These are phyloP conservation scores for Aureobasidium sp. DNA, from an alignment of 2,329 filamentous ascomycete genomes.

Conservation along the genomic window DNA sequence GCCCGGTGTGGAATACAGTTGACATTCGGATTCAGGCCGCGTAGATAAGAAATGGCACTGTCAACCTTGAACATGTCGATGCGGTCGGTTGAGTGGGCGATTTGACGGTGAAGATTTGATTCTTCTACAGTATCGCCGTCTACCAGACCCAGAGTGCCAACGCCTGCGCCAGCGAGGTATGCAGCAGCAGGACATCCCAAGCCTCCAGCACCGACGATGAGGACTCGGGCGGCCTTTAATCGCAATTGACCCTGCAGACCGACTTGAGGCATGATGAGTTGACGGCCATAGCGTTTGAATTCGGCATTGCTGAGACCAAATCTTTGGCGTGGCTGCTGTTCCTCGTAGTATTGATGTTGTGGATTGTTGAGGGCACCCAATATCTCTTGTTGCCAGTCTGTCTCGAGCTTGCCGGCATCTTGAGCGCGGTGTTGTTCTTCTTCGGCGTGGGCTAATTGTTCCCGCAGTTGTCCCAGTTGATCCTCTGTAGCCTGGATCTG, in stretches of 20 bases:
- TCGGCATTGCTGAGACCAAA: slow-evolving; percentile 55
- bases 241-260: slow-evolving; percentile 70
- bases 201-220: slow-evolving; percentile 81
- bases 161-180: slow-evolving; percentile 85
- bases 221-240: slow-evolving; percentile 59
- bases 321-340: slow-evolving; percentile 5
- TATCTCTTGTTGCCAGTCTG: slow-evolving; percentile 35
- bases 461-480: slow-evolving; percentile 31
- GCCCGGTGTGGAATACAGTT: slow-evolving; percentile 53
- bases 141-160: slow-evolving; percentile 73
- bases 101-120: slow-evolving; percentile 88
- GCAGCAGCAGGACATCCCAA: slow-evolving; percentile 84
- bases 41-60: slow-evolving; percentile 46
- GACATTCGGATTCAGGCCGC: slow-evolving; percentile 58
- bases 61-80: slow-evolving; percentile 74
- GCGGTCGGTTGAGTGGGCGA: slow-evolving; percentile 63
- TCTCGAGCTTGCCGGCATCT: slow-evolving; percentile 14
- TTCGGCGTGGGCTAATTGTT: slow-evolving; percentile 36
- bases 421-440: slow-evolving; percentile 22
- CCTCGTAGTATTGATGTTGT: slow-evolving; percentile 16
- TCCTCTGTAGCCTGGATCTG: slow-evolving; percentile 36
- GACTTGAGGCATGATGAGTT: slow-evolving; percentile 78
- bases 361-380: slow-evolving; percentile 24
- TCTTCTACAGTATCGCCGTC: slow-evolving; percentile 82
- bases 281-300: slow-evolving; percentile 79